Conservation (phyloP, 768 basidiomycete genomes). For the Auriculariales sp. region DNA sequence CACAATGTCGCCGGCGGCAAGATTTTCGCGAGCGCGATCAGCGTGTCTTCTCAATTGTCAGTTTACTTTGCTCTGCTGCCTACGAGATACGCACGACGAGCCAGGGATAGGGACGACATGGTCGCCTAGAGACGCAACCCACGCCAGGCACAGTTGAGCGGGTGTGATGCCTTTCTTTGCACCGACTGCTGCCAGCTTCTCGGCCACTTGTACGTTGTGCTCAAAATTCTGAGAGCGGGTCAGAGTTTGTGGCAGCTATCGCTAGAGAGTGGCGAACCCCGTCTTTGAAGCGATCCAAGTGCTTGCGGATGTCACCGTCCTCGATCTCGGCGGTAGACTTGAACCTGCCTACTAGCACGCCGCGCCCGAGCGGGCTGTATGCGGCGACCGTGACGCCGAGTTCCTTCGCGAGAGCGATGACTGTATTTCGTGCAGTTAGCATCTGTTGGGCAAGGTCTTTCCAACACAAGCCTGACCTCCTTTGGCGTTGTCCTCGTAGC, state of each 20-base stretch:
- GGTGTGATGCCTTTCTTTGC: slow-evolving; percentile 26
- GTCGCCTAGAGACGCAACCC: slow-evolving; percentile 24
- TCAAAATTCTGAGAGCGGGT: slow-evolving; percentile 19
- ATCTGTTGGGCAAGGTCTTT: not conserved
- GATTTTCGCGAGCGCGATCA: slow-evolving; percentile 30
- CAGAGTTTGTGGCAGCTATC: slow-evolving; percentile 6
- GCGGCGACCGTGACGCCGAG: slow-evolving; percentile 44
- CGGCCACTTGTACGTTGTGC: slow-evolving; percentile 28
- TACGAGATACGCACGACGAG: slow-evolving; percentile 18
- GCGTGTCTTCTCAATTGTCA: slow-evolving; percentile 15
- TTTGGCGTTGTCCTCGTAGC: slow-evolving; percentile 37
- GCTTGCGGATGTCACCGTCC: slow-evolving; percentile 27
- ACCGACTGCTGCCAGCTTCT: slow-evolving; percentile 25
- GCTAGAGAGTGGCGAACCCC: slow-evolving; percentile 16
- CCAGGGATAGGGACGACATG: slow-evolving; percentile 37
- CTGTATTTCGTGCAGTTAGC: slow-evolving; percentile 12
- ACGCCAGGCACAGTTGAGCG: slow-evolving; percentile 24
- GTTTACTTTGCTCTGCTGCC: not conserved
- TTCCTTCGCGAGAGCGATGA: slow-evolving; percentile 38
- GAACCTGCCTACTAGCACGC: slow-evolving; percentile 37
- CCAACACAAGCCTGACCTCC: slow-evolving; percentile 17
- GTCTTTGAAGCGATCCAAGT: slow-evolving; percentile 29
- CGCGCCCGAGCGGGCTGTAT: slow-evolving; percentile 44
- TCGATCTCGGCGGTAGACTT: slow-evolving; percentile 22
- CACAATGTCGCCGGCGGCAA: slow-evolving; percentile 26